phyloP scores from a whole-genome alignment of 2,329 filamentous ascomycete genomes.

The Curvularia lunata region DNA sequence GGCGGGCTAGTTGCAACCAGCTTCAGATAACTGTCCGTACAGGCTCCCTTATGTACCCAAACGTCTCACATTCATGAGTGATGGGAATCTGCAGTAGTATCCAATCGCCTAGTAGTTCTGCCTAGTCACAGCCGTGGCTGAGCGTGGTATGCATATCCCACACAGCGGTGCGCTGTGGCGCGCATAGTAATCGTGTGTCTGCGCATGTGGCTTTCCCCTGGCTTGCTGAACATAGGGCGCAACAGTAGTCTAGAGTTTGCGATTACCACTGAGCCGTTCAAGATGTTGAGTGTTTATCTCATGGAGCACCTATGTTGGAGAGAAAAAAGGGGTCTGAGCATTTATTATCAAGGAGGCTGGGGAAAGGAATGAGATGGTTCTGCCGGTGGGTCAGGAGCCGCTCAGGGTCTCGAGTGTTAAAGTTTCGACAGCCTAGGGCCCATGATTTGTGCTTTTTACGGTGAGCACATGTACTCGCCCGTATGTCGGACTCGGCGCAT shows the following conservation, averaged over 20 bases:
- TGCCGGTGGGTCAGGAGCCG: neutral
- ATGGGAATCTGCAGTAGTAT: neutral
- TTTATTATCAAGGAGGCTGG: neutral
- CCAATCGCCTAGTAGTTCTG: neutral
- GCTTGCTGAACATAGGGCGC: neutral
- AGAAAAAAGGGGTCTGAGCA: neutral
- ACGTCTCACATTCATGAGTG: neutral
- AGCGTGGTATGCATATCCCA: conserved; percentile 2
- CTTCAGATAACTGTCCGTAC: too few species aligned
- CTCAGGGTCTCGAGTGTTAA: neutral
- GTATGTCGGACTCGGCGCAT: conserved; percentile 5
- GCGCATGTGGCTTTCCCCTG: conserved; percentile 1
- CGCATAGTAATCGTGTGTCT: neutral
- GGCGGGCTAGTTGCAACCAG: neutral
- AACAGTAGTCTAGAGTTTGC: neutral
- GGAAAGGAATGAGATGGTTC: neutral
- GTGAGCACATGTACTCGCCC: neutral
- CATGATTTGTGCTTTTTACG: neutral
- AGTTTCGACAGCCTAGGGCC: neutral
- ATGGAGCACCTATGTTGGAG: too few species aligned
- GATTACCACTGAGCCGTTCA: neutral
- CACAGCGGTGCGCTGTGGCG: neutral
- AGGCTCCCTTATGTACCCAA: neutral
- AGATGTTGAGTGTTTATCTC: neutral
- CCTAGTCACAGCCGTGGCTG: conserved; percentile 3